Percentiles rank a stretch among this genome's conserved stretches.
These are phyloP conservation scores for Skeletonema grethae DNA, from an alignment of 108 stramenopile genomes.

Conservation along the genomic window DNA sequence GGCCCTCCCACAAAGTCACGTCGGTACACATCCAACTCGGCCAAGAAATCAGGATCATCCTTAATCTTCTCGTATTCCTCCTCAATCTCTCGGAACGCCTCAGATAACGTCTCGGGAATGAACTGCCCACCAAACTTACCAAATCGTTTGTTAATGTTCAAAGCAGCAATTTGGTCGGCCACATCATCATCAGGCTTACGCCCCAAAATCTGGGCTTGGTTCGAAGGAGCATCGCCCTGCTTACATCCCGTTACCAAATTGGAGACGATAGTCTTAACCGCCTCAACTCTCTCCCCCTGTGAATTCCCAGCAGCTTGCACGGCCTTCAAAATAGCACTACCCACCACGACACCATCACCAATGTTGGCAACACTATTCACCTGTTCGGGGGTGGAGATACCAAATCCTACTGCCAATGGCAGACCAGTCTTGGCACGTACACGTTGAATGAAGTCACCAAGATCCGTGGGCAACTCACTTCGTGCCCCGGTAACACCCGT, in stretches of 20 bases:
- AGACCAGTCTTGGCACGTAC: conserved; percentile 89
- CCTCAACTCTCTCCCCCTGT: conserved; percentile 77
- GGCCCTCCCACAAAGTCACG: conserved; percentile 94
- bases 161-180: conserved; percentile 40
- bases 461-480: conserved; percentile 77
- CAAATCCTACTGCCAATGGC: conserved; percentile 97
- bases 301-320: conserved; percentile 80
- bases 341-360: conserved; percentile 97
- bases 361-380: conserved; percentile 91
- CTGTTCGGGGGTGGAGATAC: conserved; percentile 89
- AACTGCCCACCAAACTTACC: conserved; percentile 97
- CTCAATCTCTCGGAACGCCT: conserved; percentile 95
- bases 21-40: conserved; percentile 90
- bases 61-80: conserved; percentile 83
- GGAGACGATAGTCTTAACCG: conserved; percentile 72
- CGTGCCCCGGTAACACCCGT: conserved; percentile 97
- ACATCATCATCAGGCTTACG: conserved; percentile 62
- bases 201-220: conserved; percentile 81
- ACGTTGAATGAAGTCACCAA: conserved; percentile 88
- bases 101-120: conserved; percentile 97
- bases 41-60: conserved; percentile 89
- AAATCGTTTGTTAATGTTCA: conserved; percentile 63
- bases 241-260: conserved; percentile 68
- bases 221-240: conserved; percentile 59
- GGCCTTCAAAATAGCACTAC: conserved; percentile 94